phyloP scores from a whole-genome alignment of 352 stramenopile species.

The Phytophthora melonis region DNA sequence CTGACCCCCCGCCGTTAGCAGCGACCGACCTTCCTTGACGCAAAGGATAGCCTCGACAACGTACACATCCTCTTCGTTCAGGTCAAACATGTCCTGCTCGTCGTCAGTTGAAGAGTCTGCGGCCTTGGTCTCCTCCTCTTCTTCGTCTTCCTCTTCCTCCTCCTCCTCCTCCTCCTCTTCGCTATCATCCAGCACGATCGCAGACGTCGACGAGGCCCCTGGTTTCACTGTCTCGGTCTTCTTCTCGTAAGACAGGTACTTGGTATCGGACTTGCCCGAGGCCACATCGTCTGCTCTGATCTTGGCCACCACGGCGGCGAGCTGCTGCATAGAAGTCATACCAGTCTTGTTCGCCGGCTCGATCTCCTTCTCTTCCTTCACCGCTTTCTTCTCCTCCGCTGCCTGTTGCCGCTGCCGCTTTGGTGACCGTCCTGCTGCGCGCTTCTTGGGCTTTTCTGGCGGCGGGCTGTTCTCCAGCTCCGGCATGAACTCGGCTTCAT shows the following conservation, averaged over 20 bases:
- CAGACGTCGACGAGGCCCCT: constrained; percentile 51
- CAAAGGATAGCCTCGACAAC: constrained; percentile 80
- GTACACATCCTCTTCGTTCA: constrained; percentile 81
- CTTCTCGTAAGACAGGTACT: constrained; percentile 47
- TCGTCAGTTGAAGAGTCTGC: constrained; percentile 70
- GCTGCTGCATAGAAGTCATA: constrained; percentile 33
- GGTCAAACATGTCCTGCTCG: constrained; percentile 70
- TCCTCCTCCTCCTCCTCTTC: constrained; percentile 49
- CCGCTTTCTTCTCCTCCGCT: constrained; percentile 16
- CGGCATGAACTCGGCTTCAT: constrained; percentile 48
- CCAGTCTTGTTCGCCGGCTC: not conserved
- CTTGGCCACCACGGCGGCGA: constrained; percentile 41
- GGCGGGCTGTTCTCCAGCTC: constrained; percentile 28
- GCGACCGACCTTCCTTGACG: constrained; percentile 61
- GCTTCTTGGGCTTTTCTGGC: constrained; percentile 28
- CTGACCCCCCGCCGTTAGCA: constrained; percentile 42
- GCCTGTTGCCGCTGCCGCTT: constrained; percentile 27
- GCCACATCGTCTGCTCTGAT: constrained; percentile 41
- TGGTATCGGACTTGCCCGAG: constrained; percentile 15
- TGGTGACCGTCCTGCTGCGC: not conserved
- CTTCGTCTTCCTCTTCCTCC: constrained; percentile 26
- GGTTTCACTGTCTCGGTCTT: constrained; percentile 13
- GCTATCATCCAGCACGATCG: constrained; percentile 68
- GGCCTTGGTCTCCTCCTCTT: constrained; percentile 36
- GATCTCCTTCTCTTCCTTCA: constrained; percentile 12